Evolutionary conservation across 768 basidiomycete genomes (phyloP).

Genomic region (Leccinellum rugosiceps): DNA sequence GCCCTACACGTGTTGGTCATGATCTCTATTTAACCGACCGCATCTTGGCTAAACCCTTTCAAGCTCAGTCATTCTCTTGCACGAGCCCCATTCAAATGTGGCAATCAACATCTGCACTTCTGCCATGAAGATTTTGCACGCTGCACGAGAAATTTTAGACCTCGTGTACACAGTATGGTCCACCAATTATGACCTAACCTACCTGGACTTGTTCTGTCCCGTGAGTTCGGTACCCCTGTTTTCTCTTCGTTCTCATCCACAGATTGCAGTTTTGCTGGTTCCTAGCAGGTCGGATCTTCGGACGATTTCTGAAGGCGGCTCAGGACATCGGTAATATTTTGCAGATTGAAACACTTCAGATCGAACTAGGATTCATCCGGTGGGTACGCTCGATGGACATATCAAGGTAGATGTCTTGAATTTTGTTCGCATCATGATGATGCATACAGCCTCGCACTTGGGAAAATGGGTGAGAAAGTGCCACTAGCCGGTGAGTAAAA

Average conservation of each 20-base stretch:
- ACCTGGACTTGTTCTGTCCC: constrained; percentile 67
- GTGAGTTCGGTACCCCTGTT: constrained; percentile 36
- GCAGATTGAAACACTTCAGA: constrained; percentile 54
- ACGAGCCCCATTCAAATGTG: constrained; percentile 73
- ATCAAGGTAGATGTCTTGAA: neutral
- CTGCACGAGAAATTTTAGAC: constrained; percentile 65
- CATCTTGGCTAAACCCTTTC: constrained; percentile 25
- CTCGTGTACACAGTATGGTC: constrained; percentile 63
- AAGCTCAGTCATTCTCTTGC: constrained; percentile 67
- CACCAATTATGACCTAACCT: constrained; percentile 69
- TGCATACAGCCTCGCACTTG: constrained; percentile 48
- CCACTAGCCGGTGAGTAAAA: constrained; percentile 53
- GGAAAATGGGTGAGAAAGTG: constrained; percentile 61
- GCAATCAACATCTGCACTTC: constrained; percentile 58
- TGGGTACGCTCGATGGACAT: constrained; percentile 29
- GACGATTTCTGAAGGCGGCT: constrained; percentile 63
- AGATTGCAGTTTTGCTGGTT: constrained; percentile 63
- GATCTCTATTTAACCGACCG: constrained; percentile 29
- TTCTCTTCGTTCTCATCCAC: neutral
- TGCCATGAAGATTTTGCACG: constrained; percentile 62
- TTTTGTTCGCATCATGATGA: neutral
- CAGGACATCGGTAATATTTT: constrained; percentile 53
- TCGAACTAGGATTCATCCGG: constrained; percentile 70
- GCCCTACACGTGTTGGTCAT: constrained; percentile 32
- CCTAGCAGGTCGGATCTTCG: constrained; percentile 59